These are phyloP conservation scores for Vinca minor DNA, from an alignment of 257 asterid genomes.

Conservation along the genomic window DNA sequence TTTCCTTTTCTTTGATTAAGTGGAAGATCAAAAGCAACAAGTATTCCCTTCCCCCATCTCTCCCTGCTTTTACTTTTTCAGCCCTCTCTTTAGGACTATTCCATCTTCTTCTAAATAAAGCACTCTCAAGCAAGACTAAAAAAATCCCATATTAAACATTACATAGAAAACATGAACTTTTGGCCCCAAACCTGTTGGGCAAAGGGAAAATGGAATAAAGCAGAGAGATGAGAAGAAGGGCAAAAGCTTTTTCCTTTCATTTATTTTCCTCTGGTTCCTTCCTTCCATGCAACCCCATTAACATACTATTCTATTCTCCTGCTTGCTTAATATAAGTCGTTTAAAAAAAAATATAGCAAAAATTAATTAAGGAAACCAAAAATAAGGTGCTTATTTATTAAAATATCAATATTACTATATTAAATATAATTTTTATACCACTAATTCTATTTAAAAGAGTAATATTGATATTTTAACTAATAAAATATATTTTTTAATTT, in stretches of 20 bases:
- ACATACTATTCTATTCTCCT: too few species aligned
- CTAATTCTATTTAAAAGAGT: too few species aligned
- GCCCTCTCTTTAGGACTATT: slow-evolving; percentile 71
- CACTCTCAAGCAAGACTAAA: slow-evolving; percentile 18
- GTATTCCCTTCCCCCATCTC: slow-evolving; percentile 18
- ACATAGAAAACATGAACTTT: slow-evolving; percentile 35
- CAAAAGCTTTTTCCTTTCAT: slow-evolving; percentile 27
- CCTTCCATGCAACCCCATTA: too few species aligned
- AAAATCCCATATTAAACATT: slow-evolving; percentile 34
- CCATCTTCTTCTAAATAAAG: slow-evolving; percentile 77
- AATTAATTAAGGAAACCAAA: too few species aligned
- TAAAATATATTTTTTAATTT: too few species aligned
- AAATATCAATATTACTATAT: too few species aligned
- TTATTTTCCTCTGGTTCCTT: slow-evolving; percentile 30
- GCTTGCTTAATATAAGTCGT: too few species aligned
- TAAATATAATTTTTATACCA: too few species aligned
- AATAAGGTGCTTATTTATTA: too few species aligned
- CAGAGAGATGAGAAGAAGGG: slow-evolving; percentile 13
- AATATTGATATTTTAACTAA: too few species aligned
- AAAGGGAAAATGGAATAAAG: slow-evolving; percentile 43
- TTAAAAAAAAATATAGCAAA: too few species aligned
- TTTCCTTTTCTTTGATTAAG: slow-evolving; percentile 30
- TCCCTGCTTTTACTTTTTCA: slow-evolving; percentile 49
- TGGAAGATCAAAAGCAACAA: slow-evolving; percentile 59
- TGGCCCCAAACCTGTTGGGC: too few species aligned